Conservation (phyloP, 164 flowering plant genomes). For the Akebia trifoliata region DNA sequence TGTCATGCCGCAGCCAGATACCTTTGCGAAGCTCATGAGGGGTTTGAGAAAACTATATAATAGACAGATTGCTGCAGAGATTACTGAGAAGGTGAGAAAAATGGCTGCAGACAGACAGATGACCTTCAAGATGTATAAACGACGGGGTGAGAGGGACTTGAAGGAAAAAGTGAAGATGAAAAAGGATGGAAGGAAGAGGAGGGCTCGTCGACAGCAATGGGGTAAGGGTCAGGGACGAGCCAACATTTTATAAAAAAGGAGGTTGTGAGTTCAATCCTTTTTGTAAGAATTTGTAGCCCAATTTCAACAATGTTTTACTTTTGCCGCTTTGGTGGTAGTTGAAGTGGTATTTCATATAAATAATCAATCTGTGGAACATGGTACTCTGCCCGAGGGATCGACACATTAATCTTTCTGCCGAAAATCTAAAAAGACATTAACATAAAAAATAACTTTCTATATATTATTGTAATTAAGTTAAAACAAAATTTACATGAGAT, state of each 20-base stretch:
- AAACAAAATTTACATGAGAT: too few species aligned
- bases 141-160: slow-evolving; percentile 77
- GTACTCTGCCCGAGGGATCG: too few species aligned
- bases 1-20: slow-evolving; percentile 86
- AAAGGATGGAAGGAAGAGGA: slow-evolving; percentile 40
- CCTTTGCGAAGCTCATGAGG: slow-evolving; percentile 89
- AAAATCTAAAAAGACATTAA: too few species aligned
- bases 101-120: slow-evolving; percentile 81
- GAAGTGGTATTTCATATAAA: too few species aligned
- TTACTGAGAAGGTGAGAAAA: slow-evolving; percentile 84
- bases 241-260: slow-evolving; percentile 1
- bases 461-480: too few species aligned
- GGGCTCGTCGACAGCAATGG: slow-evolving; percentile 20
- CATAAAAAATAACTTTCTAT: too few species aligned
- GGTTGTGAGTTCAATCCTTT: too few species aligned
- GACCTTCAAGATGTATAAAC: slow-evolving; percentile 86
- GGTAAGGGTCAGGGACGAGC: slow-evolving; percentile 10
- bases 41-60: slow-evolving; percentile 74
- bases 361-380: too few species aligned
- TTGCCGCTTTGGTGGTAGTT: too few species aligned
- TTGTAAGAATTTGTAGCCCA: too few species aligned
- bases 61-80: slow-evolving; percentile 72
- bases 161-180: slow-evolving; percentile 61
- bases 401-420: too few species aligned
- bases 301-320: too few species aligned